Percentiles rank a stretch among this genome's conserved stretches.
Evolutionary conservation across 441 rosid species (phyloP).

Genomic region (Theobroma grandiflorum): DNA sequence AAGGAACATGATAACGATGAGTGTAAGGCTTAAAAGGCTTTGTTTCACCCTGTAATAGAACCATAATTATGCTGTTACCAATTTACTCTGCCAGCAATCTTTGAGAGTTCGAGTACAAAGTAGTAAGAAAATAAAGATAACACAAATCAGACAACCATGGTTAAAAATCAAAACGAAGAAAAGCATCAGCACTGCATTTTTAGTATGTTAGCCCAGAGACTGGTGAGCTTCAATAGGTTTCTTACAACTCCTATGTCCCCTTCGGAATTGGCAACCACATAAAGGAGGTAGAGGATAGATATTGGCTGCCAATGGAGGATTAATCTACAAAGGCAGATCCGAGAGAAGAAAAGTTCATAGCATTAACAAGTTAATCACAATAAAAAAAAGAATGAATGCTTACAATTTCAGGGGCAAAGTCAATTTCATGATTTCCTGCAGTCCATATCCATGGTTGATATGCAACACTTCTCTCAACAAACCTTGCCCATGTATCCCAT

Average conservation of each 20-base stretch:
- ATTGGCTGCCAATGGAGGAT: neutral
- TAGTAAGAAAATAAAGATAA: neutral
- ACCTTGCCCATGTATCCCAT: conserved; percentile 93
- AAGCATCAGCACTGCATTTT: neutral
- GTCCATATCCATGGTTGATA: conserved; percentile 98
- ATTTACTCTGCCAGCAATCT: neutral
- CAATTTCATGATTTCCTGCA: conserved; percentile 86
- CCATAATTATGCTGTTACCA: conserved; percentile 6
- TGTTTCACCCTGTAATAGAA: conserved; percentile 71
- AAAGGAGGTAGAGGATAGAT: neutral
- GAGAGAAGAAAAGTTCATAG: neutral
- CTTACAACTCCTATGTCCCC: neutral
- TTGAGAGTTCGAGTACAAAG: neutral
- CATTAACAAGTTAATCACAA: neutral
- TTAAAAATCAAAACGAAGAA: neutral
- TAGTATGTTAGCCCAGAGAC: neutral
- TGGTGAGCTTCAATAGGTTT: neutral
- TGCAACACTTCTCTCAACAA: conserved; percentile 76
- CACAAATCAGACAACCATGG: neutral
- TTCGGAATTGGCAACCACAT: neutral
- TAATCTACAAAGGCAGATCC: neutral
- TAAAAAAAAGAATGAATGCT: conserved; percentile 7
- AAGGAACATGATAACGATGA: conserved; percentile 75
- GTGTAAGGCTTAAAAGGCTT: conserved; percentile 76
- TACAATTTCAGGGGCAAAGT: conserved; percentile 59